Base-by-base conservation (phyloP, 1,284 basidiomycete species). In the Xerocomus cyaneibrunnescens region DNA sequence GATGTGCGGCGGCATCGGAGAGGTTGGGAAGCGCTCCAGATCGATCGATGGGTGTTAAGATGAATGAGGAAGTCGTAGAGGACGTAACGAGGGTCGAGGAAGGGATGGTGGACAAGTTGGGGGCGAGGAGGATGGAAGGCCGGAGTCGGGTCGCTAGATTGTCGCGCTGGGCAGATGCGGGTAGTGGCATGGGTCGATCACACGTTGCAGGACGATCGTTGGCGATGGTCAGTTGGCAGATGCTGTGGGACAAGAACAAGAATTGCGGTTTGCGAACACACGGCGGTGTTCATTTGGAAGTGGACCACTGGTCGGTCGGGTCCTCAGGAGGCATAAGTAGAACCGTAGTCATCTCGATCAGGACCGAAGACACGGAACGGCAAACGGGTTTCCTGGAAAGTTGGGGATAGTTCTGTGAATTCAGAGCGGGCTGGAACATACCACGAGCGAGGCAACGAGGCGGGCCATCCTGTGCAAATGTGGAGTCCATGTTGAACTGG, bases 71-170 rank as follows among this genome's bases (percentile, higher is more conserved):
- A 50, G 49, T 42, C 1, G 62, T 62, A 17, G 62, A 52, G 35
- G 63, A 62, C 32, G 61, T 60, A 38, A 66, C 48, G n/a, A 64
- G 41, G 7, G 63, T 52, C 0, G 65, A 66, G 31, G 65, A 64
- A 7, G 65, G 52, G 40, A 68, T 64, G 1, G 62, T 65, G 38
- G 62, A 68, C 41, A 67, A 36, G 50, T 61, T 45, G 5, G 61
- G 54, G 0, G 57, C 27, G 49, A 60, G 7, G 25, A 66, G 34
- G 43, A 65, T 50, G 43, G 53, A 57, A 1, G 51, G 45, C 34
- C 62, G 50, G 46, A 16, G 31, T 27, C 50, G 50, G 25, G 43
- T 13, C n/a, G 27, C 32, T 22, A 36, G 48, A 51, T 49, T 28
- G 19, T 54, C 28, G 44, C 22, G 43, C 23, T 34, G 30, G 2